Evolutionary conservation across 768 basidiomycete genomes (phyloP), one percentile per base, ranked within the genome.

Genomic region (Filobasidium wieringae): DNA sequence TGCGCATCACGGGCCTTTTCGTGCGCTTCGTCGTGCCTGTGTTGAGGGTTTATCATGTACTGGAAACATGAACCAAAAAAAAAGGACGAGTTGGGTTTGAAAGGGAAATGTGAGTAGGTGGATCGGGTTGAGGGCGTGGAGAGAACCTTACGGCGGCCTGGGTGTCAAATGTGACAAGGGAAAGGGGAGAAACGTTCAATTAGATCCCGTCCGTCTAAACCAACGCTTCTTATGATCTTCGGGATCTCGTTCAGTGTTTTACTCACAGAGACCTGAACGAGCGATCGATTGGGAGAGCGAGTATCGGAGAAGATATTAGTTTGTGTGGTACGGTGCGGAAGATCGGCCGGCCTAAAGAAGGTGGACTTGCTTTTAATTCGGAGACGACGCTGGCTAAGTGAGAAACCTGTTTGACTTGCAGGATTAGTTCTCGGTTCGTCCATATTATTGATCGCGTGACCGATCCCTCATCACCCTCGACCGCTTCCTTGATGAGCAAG

Each of bases 1-100:
- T 87, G 70, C 0, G 70, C 64, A 61, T 76, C 76, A 1, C 71
- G 27, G 9, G 37, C 57, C 15, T 58, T 36, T 19, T 58, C 57
- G 26, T 58, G 57, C 4, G 19, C 51, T 58, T 58, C 57, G 29
- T 58, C 57, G 33, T 58, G 57, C n/a, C 57, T 37, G 29, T 58
- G 57, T 26, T 40, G 26, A 24, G 57, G 51, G n/a, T 58, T 58
- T 2, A 47, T 47, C 15, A 27, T 27, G 24, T 47, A 47, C 43
- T 47, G n/a, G 17, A 7, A 19, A 47, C n/a, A n/a, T n/a, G 43
- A 22, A 22, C 24, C 9, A 43, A 14, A 24, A 11, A 9, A 43
- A 7, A 43, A 9, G 11, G 41, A 24, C 7, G 8, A 24, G 19
- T 9, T 8, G 8, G 41, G 19, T 8, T n/a, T 22, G 41, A 43